Evolutionary conservation across 2,329 filamentous ascomycete genomes (phyloP).

Genomic region (Aureobasidium sp.): DNA sequence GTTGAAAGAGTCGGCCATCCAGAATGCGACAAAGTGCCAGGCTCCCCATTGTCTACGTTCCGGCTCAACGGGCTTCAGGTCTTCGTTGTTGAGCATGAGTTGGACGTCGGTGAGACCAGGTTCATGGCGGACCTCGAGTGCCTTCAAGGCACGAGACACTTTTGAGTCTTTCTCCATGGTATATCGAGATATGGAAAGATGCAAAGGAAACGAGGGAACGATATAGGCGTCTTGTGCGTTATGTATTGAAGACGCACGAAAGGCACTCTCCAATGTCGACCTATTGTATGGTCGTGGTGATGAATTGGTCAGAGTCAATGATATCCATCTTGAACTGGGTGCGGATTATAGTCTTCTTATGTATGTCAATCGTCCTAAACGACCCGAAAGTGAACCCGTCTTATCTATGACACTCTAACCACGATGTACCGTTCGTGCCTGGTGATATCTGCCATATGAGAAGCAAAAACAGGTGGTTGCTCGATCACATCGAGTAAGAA

Average conservation of each 20-base stretch:
- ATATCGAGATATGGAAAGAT: not conserved
- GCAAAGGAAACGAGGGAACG: not conserved
- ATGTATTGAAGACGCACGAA: slow-evolving; percentile 19
- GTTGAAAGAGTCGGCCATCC: slow-evolving; percentile 79
- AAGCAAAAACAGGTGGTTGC: slow-evolving; percentile 13
- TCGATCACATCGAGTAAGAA: slow-evolving; percentile 15
- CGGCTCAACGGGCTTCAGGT: slow-evolving; percentile 58
- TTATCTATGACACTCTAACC: slow-evolving; percentile 2
- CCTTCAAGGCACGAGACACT: slow-evolving; percentile 36
- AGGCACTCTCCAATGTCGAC: slow-evolving; percentile 17
- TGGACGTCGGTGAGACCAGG: slow-evolving; percentile 72
- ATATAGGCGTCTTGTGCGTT: not conserved
- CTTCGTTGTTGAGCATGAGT: slow-evolving; percentile 76
- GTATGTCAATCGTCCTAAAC: slow-evolving; percentile 10
- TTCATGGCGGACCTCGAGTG: slow-evolving; percentile 46
- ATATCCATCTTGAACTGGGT: not conserved
- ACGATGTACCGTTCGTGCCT: slow-evolving; percentile 9
- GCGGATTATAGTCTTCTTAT: slow-evolving; percentile 4
- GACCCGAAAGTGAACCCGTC: not conserved
- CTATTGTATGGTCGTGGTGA: slow-evolving; percentile 2
- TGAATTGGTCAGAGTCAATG: not conserved
- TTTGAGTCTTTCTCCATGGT: slow-evolving; percentile 17
- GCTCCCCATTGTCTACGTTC: slow-evolving; percentile 74
- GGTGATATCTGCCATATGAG: slow-evolving; percentile 8
- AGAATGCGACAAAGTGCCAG: slow-evolving; percentile 81